Base-by-base conservation (phyloP, 139 green algal species). In the Desmodesmus armatus region DNA sequence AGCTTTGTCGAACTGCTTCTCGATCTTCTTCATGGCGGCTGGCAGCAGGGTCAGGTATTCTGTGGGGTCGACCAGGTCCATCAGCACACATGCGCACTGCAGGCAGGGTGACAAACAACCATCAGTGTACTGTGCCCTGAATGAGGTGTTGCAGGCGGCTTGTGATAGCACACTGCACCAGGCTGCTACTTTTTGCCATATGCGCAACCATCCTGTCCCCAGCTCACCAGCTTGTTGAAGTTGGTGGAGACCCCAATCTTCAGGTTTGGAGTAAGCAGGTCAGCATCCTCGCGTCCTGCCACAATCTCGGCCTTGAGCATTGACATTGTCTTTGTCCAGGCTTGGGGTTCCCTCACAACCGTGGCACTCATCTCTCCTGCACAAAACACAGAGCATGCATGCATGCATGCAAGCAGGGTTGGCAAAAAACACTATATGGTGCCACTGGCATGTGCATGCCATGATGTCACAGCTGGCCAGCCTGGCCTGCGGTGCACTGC, bases 321-420 rank as follows among this genome's bases (percentile, higher is more conserved):
- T 31, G 17, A 31, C 72, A 60, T 27, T 66, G 58, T 40, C 67
- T 31, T 21, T 70, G 72, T 40, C 82, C 49, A 74, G 73, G 25
- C 15, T 51, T 23, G 40, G 78, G 84, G 44, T 65, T 80, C 5
- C 33, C n/a, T 39, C 49, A 84, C 65, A 71, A 89, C 86, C 3
- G 80, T 89, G 3, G 86, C 86, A 44, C 27, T 69, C 86, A 89
- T 89, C 80, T 89, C 86, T 17, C 86, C n/a, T n/a, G n/a, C n/a
- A n/a, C n/a, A n/a, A n/a, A n/a, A n/a, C n/a, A n/a, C n/a, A n/a
- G n/a, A n/a, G n/a, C n/a, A n/a, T n/a, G n/a, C n/a, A n/a, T n/a
- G n/a, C n/a, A n/a, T n/a, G n/a, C n/a, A n/a, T n/a, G n/a, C n/a
- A n/a, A n/a, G n/a, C n/a, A n/a, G n/a, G n/a, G n/a, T n/a, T n/a